Conservation (phyloP, 805 yeast species). For the Spencermartinsiella europaea region DNA sequence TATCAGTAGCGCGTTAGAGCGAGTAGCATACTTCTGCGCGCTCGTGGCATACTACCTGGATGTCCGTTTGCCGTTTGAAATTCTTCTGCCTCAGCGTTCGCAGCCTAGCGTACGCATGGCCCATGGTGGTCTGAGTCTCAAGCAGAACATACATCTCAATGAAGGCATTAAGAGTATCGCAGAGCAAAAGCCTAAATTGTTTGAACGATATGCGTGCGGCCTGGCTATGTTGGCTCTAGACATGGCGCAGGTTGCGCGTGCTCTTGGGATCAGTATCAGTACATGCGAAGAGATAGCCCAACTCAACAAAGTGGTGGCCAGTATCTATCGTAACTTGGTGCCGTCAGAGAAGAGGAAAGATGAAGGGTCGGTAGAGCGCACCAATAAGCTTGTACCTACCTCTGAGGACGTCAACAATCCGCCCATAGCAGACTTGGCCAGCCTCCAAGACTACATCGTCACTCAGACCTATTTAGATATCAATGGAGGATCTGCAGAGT, state of each 20-base stretch:
- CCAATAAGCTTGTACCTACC: background rate
- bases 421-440: conserved; percentile 10
- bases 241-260: conserved; percentile 25
- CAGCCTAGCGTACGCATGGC: conserved; percentile 25
- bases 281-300: conserved; percentile 22
- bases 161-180: conserved; percentile 26
- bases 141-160: conserved; percentile 8
- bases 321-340: conserved; percentile 8
- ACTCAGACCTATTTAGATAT: conserved; percentile 31
- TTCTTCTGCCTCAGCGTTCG: conserved; percentile 26
- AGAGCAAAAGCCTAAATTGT: conserved; percentile 27
- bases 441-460: conserved; percentile 22
- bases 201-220: conserved; percentile 28
- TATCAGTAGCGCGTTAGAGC: conserved; percentile 30
- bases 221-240: conserved; percentile 31
- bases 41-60: conserved; percentile 31
- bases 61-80: conserved; percentile 28
- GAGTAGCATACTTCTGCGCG: conserved; percentile 28
- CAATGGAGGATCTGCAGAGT: conserved; percentile 32
- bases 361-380: background rate
- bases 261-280: conserved; percentile 24
- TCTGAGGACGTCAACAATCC: too few relatives aligned
- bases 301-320: conserved; percentile 21
- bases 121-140: conserved; percentile 8
- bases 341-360: conserved; percentile 1